Evolutionary conservation across 345 rosid genomes (phyloP).

Genomic region (Arabis alpina): DNA sequence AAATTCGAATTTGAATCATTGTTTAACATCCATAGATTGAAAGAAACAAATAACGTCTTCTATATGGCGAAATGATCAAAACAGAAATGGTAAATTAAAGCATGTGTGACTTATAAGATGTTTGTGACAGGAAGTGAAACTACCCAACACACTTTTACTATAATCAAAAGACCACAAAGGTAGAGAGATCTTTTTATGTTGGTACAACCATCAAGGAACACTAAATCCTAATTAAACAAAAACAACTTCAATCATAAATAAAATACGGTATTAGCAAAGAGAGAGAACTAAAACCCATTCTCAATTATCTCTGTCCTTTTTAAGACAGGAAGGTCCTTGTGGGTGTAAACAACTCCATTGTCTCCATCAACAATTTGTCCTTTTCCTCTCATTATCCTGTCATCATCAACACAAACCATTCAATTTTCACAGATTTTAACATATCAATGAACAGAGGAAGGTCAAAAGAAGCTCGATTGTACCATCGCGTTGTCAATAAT

Average conservation of each 20-base stretch:
- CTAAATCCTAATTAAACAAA: slow-evolving; percentile 20
- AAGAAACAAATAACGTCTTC: background rate
- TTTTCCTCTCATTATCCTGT: slow-evolving; percentile 88
- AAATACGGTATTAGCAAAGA: slow-evolving; percentile 21
- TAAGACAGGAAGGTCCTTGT: slow-evolving; percentile 58
- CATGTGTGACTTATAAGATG: background rate
- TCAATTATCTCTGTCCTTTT: slow-evolving; percentile 30
- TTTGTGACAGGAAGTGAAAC: slow-evolving; percentile 19
- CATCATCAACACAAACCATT: slow-evolving; percentile 38
- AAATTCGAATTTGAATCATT: background rate
- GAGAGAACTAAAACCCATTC: slow-evolving; percentile 33
- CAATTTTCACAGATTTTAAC: slow-evolving; percentile 1
- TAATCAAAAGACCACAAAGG: slow-evolving; percentile 31
- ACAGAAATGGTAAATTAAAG: background rate
- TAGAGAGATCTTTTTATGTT: slow-evolving; percentile 18
- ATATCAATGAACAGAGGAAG: slow-evolving; percentile 14
- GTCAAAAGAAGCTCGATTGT: slow-evolving; percentile 22
- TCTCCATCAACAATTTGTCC: slow-evolving; percentile 97
- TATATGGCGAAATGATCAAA: background rate
- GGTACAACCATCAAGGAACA: slow-evolving; percentile 35
- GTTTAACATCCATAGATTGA: background rate
- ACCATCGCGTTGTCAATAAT: slow-evolving; percentile 94
- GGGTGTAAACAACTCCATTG: slow-evolving; percentile 71
- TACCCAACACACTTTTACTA: slow-evolving; percentile 32
- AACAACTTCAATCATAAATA: slow-evolving; percentile 19